Base-by-base conservation (phyloP, 805 yeast genomes). In the Pichia insulana region DNA sequence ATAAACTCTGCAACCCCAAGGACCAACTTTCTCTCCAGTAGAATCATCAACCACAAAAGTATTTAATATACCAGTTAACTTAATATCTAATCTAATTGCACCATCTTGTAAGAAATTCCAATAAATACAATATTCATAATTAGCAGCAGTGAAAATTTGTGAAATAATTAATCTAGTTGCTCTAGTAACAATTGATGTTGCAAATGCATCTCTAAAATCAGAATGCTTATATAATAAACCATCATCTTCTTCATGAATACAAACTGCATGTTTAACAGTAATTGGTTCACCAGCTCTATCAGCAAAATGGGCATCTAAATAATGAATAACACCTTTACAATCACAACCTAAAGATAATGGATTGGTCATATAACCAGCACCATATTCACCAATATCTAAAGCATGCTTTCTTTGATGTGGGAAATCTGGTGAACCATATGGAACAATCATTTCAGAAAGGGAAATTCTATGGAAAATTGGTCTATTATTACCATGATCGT, bases 361-460 rank as follows among this genome's bases (percentile, higher is more conserved):
- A 64, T 83, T 83, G 41, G 92, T 80, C 79, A 83, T 78, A 68
- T 77, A 76, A 57, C 92, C 92, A 48, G 88, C 90, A 66, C 92
- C 92, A 59, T 83, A 83, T 62, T 83, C 92, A 61, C 92, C 92
- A 51, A 83, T 77, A 64, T 83, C 92, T 63, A 83, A 76, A 35
- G 92, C 92, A 55, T 83, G 92, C 64, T 83, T 83, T 66, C 92
- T 73, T 58, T 83, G 88, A 60, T 83, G 90, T 43, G 88, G 89
- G 65, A 71, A 78, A 50, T 76, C 81, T 45, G 92, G 92, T 48
- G 70, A 69, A 42, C 92, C 92, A 56, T 83, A 83, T 19, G 92
- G 92, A 46, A 83, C 92, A 64, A 83, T 79, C 90, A 83, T 83
- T 67, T 83, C 92, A 31, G 83, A 69, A 46, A 83, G 66, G 3